Conservation (phyloP, 2,329 filamentous ascomycete species). For the Albifimbria verrucaria region DNA sequence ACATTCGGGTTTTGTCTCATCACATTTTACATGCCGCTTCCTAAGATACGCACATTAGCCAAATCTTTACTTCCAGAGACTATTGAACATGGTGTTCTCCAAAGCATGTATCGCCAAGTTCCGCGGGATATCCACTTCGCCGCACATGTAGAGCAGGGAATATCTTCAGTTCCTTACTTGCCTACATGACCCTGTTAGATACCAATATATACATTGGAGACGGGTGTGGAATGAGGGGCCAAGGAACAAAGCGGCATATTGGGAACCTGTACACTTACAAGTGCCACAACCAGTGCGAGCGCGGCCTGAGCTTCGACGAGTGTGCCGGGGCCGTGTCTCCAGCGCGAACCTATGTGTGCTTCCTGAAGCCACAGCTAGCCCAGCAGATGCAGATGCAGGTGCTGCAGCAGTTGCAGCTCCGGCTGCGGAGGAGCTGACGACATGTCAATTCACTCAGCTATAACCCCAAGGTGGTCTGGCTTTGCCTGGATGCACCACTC, state of each 20-base stretch:
- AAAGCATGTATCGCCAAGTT: too few species aligned
- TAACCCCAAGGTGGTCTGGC: too few species aligned
- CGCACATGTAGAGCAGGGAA: too few species aligned
- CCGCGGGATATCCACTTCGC: too few species aligned
- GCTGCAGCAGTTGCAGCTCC: not conserved
- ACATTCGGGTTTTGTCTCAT: constrained; percentile 37
- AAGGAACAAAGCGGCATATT: constrained; percentile 3
- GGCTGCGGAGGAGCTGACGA: constrained; percentile 10
- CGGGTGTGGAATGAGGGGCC: constrained; percentile 2
- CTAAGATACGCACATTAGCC: too few species aligned
- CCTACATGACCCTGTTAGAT: too few species aligned
- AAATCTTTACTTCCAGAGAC: too few species aligned
- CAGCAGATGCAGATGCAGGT: constrained; percentile 7
- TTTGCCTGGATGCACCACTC: constrained; percentile 9
- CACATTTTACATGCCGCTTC: constrained; percentile 40
- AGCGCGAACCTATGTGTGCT: constrained; percentile 35
- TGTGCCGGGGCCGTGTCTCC: constrained; percentile 33
- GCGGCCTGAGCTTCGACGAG: constrained; percentile 33
- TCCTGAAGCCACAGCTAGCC: constrained; percentile 15
- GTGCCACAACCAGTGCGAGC: constrained; percentile 35
- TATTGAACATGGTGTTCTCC: too few species aligned
- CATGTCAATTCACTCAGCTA: constrained; percentile 5
- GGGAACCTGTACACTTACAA: constrained; percentile 23
- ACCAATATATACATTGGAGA: too few species aligned
- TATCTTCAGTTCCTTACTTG: too few species aligned